phyloP scores from a whole-genome alignment of 805 yeast genomes.

The Torulaspora quercuum region DNA sequence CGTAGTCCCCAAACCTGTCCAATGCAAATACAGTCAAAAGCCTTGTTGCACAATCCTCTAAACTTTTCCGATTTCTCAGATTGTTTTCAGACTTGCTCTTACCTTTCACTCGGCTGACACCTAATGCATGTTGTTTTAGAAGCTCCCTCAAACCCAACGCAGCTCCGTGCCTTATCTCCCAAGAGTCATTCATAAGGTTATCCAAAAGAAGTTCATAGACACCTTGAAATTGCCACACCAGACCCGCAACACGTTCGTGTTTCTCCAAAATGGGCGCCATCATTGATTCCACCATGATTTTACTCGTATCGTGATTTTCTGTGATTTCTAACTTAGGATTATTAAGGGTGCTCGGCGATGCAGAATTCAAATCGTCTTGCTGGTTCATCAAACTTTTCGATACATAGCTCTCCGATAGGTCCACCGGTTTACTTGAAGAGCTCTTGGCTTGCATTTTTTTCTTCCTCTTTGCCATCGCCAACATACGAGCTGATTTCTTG shows the following conservation, averaged over 20 bases:
- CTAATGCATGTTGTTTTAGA: constrained; percentile 68
- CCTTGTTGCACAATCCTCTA: constrained; percentile 86
- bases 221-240: constrained; percentile 94
- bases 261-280: constrained; percentile 65
- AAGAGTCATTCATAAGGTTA: constrained; percentile 76
- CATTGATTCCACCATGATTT: constrained; percentile 80
- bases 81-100: constrained; percentile 60
- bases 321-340: constrained; percentile 59
- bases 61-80: constrained; percentile 56
- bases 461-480: constrained; percentile 91
- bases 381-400: constrained; percentile 41
- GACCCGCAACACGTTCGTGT: constrained; percentile 65
- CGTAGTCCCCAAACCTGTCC: constrained; percentile 95
- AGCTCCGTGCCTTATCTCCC: constrained; percentile 98
- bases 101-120: constrained; percentile 79
- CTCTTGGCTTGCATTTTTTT: constrained; percentile 69
- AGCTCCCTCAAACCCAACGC: constrained; percentile 84
- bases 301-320: constrained; percentile 73
- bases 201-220: constrained; percentile 75
- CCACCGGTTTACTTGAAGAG: constrained; percentile 52
- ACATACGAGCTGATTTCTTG: constrained; percentile 66
- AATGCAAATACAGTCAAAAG: constrained; percentile 81
- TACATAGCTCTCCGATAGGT: constrained; percentile 67
- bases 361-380: constrained; percentile 29
- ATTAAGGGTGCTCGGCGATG: constrained; percentile 23